Conservation (phyloP, 2,329 filamentous ascomycete species). For the Phialemonium atrogriseum region DNA sequence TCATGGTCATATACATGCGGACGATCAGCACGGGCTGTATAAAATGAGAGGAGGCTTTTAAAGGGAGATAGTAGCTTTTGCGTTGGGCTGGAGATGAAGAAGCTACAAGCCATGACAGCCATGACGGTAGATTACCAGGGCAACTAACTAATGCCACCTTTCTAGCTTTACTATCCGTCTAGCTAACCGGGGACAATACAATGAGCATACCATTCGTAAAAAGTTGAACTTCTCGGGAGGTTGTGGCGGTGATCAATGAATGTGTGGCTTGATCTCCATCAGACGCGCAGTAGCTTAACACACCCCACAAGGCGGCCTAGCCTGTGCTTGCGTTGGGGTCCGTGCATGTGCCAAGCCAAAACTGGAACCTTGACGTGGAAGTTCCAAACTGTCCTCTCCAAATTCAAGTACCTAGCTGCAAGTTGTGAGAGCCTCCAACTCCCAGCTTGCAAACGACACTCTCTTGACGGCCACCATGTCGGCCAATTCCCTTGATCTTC, state of each 20-base stretch:
- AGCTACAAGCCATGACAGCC: no score
- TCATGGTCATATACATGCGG: no score
- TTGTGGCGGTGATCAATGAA: not conserved
- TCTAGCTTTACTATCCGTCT: no score
- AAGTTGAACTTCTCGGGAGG: not conserved
- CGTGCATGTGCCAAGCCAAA: conserved; percentile 5
- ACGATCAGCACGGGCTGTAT: no score
- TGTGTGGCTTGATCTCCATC: conserved; percentile 1
- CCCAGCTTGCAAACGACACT: conserved; percentile 6
- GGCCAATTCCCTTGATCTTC: conserved; percentile 37
- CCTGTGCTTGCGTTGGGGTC: conserved; percentile 1
- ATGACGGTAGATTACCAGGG: no score
- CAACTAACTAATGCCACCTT: no score
- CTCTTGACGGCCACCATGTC: conserved; percentile 30
- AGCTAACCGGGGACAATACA: no score
- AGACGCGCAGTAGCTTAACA: no score
- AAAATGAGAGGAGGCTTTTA: no score
- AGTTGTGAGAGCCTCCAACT: conserved; percentile 4
- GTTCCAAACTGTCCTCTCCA: conserved; percentile 16
- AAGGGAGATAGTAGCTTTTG: no score
- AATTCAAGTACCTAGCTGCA: conserved; percentile 2
- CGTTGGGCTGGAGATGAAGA: no score
- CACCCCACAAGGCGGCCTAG: conserved; percentile 1
- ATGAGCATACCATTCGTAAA: no score
- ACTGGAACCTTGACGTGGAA: conserved; percentile 5